phyloP scores from a whole-genome alignment of 345 rosid genomes.

The Populus ilicifolia region DNA sequence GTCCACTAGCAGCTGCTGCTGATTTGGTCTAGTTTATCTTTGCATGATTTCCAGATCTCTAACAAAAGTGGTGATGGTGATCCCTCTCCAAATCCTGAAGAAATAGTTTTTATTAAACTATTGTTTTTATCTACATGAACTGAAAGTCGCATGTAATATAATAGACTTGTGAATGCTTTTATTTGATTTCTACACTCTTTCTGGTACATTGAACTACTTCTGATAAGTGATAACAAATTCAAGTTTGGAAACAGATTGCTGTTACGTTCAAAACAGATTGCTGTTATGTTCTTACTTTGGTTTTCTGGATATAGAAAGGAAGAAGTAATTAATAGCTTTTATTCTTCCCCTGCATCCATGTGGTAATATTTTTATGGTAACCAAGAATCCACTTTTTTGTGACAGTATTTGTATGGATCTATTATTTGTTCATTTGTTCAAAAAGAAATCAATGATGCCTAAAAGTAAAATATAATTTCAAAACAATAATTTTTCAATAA shows the following conservation, averaged over 20 bases:
- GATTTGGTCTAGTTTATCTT: slow-evolving; percentile 6
- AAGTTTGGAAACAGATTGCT: not conserved
- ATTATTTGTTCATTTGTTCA: too few relatives aligned
- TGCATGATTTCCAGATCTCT: not conserved
- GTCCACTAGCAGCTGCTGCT: slow-evolving; percentile 56
- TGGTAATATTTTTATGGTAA: not conserved
- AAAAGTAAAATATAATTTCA: too few relatives aligned
- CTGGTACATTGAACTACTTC: not conserved
- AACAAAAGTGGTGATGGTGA: not conserved
- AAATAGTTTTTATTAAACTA: not conserved
- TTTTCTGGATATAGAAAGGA: not conserved
- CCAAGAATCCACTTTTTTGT: not conserved
- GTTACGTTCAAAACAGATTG: not conserved
- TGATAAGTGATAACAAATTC: not conserved
- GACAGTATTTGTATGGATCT: not conserved
- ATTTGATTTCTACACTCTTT: not conserved
- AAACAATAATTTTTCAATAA: too few relatives aligned
- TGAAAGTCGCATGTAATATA: slow-evolving; percentile 13
- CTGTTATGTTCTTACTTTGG: not conserved
- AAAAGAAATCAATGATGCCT: too few relatives aligned
- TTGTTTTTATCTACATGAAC: not conserved
- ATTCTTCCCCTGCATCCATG: not conserved
- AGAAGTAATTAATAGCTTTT: not conserved
- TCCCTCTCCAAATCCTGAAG: not conserved
- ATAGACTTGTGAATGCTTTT: not conserved